Evolutionary conservation across 2,329 filamentous ascomycete species (phyloP), one percentile per base, ranked within the genome.

Genomic region (Sarocladium strictum): DNA sequence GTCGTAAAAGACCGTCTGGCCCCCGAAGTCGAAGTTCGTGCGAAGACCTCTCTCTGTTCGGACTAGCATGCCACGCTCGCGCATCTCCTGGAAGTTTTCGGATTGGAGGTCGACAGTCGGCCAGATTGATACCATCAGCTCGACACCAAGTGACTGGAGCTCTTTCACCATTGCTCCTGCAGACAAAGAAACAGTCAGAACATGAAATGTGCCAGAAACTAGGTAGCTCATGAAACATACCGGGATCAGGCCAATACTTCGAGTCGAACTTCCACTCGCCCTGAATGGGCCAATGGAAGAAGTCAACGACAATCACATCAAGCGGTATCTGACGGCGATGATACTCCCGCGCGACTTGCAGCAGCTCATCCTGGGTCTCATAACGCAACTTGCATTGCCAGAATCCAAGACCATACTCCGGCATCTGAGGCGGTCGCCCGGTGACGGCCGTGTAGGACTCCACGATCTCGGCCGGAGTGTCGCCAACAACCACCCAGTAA

Each of bases 111-210:
- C 81, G 1, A 87, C 83, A 0, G 83, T 86, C 0, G 84, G 84
- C 84, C 85, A 87, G 59, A 87, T 78, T 0, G 82, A 86, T 0
- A 87, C 81, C 83, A 87, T 87, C 2, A 86, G 72, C 61, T 87
- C 83, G 45, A 87, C 77, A 0, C 75, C 72, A 56, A 87, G 65
- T 0, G 75, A 71, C 40, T 79, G 72, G 1, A 87, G 72, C 63
- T 87, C 84, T 37, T 72, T 69, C 21, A 86, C 72, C 84, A 87
- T 87, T 3, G 79, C 79, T 45, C 81, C 81, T 66, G 12, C 23
- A 24, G 40, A 5, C 14, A 21, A n/a, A 19, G 29, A 21, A 23
- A 17, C n/a, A 24, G 11, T 21, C n/a, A 52, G 15, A 2, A 12
- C 15, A 23, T 2, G 38, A 10, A n/a, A n/a, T n/a, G n/a, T n/a